Conservation (phyloP, 1,284 basidiomycete genomes). For the Apiotrichum siamense region DNA sequence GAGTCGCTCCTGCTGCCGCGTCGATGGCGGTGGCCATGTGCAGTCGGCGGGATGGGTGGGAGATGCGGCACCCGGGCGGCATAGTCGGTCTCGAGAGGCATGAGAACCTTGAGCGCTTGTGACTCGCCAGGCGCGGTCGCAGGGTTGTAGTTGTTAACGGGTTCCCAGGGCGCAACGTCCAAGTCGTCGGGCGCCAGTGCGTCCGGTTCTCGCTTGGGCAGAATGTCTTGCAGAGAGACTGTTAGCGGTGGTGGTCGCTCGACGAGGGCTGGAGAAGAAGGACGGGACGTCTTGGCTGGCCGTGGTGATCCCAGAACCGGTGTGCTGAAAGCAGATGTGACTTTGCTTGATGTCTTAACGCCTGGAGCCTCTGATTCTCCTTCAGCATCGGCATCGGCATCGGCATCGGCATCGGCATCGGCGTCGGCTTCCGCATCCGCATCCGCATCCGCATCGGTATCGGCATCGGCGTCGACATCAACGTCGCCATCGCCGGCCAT, state of each 20-base stretch:
- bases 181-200: constrained; percentile 7
- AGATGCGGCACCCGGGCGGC: constrained; percentile 28
- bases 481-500: constrained; percentile 12
- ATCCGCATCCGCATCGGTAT: constrained; percentile 23
- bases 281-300: constrained; percentile 1
- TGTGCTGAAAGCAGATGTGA: constrained; percentile 4
- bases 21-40: constrained; percentile 17
- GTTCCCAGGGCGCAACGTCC: constrained; percentile 33
- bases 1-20: constrained; percentile 27
- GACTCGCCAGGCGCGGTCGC: constrained; percentile 16
- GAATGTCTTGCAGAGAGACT: constrained; percentile 7
- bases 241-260: constrained; percentile 4
- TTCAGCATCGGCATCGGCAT: not conserved
- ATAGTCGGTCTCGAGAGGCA: constrained; percentile 36
- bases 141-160: constrained; percentile 34
- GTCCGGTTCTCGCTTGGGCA: constrained; percentile 7
- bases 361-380: not conserved
- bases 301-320: constrained; percentile 6
- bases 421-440: constrained; percentile 23
- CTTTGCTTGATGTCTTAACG: not conserved
- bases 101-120: constrained; percentile 23
- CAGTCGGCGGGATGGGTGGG: constrained; percentile 25
- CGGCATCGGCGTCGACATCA: constrained; percentile 14
- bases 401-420: constrained; percentile 5
- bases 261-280: not conserved